Evolutionary conservation across 345 rosid genomes (phyloP).

Genomic region (Populus davidiana): DNA sequence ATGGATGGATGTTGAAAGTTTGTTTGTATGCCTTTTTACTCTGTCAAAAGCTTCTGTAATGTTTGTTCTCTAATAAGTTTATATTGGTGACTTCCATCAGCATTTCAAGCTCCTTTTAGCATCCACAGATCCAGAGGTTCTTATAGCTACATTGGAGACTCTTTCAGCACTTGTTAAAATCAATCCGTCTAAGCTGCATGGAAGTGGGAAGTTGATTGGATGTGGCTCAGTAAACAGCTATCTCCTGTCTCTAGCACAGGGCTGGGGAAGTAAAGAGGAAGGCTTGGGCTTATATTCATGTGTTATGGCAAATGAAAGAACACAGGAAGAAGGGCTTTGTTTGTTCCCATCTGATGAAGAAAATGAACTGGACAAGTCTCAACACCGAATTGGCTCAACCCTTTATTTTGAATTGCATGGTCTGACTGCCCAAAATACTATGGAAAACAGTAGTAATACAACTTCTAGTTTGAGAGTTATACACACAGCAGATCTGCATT

Average conservation of each 20-base stretch:
- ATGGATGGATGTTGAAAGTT: neutral
- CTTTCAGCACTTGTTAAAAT: slow-evolving; percentile 84
- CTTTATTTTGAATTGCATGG: slow-evolving; percentile 89
- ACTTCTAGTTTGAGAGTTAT: slow-evolving; percentile 55
- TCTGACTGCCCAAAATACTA: slow-evolving; percentile 36
- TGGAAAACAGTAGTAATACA: slow-evolving; percentile 31
- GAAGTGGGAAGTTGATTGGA: slow-evolving; percentile 76
- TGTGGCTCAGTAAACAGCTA: slow-evolving; percentile 81
- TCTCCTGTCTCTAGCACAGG: slow-evolving; percentile 88
- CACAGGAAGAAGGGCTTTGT: slow-evolving; percentile 74
- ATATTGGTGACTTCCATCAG: slow-evolving; percentile 35
- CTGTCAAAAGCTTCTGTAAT: neutral
- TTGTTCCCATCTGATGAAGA: slow-evolving; percentile 77
- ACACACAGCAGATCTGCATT: slow-evolving; percentile 73
- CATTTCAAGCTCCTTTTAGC: slow-evolving; percentile 88
- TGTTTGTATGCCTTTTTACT: neutral
- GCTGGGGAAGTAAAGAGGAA: slow-evolving; percentile 99
- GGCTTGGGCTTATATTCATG: slow-evolving; percentile 91
- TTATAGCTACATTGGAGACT: slow-evolving; percentile 83
- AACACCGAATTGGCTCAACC: slow-evolving; percentile 68
- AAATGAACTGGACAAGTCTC: slow-evolving; percentile 58
- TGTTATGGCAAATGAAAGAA: slow-evolving; percentile 80
- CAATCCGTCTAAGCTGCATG: slow-evolving; percentile 84
- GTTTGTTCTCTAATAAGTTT: slow-evolving; percentile 16
- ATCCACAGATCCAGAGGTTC: slow-evolving; percentile 92